phyloP scores from a whole-genome alignment of 2,329 filamentous ascomycete genomes.

The Phyllosticta capitalensis region DNA sequence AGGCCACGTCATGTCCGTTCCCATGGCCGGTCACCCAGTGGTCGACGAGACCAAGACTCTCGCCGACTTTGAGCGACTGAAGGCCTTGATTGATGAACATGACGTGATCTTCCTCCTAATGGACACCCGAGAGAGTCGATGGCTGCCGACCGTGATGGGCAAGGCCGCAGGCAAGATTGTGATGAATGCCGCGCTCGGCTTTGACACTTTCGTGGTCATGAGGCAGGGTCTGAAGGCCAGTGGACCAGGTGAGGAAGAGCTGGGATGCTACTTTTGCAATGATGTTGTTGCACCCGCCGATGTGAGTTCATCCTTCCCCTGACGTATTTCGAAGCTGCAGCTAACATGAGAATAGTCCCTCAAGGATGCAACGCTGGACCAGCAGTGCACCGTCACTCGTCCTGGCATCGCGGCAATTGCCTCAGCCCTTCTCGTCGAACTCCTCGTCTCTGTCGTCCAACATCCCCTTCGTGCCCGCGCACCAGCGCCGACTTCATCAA shows the following conservation, averaged over 20 bases:
- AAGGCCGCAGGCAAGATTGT: constrained; percentile 91
- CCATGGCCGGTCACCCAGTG: constrained; percentile 91
- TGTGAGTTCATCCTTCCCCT: constrained; percentile 46
- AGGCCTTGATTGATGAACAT: constrained; percentile 68
- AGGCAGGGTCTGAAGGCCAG: constrained; percentile 63
- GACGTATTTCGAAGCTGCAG: neutral
- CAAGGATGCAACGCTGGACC: constrained; percentile 90
- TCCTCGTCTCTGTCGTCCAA: constrained; percentile 79
- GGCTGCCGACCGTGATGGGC: constrained; percentile 93
- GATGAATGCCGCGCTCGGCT: constrained; percentile 91
- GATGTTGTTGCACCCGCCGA: constrained; percentile 92
- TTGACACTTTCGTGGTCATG: constrained; percentile 97
- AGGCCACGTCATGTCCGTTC: constrained; percentile 76
- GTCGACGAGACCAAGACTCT: constrained; percentile 60
- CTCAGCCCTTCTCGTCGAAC: constrained; percentile 80
- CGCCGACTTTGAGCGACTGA: constrained; percentile 65
- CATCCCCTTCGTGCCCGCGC: constrained; percentile 40
- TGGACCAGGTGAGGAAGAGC: constrained; percentile 46
- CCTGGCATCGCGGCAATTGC: constrained; percentile 89
- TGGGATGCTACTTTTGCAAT: constrained; percentile 98
- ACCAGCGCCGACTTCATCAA: constrained; percentile 15
- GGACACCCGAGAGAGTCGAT: constrained; percentile 89
- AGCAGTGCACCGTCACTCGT: constrained; percentile 94
- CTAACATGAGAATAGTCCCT: constrained; percentile 55
- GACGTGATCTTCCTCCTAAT: constrained; percentile 94